Percentiles rank a stretch among this genome's conserved stretches.
Conservation (phyloP, 192 early-diverging fungal genomes). For the Linderina pennispora region DNA sequence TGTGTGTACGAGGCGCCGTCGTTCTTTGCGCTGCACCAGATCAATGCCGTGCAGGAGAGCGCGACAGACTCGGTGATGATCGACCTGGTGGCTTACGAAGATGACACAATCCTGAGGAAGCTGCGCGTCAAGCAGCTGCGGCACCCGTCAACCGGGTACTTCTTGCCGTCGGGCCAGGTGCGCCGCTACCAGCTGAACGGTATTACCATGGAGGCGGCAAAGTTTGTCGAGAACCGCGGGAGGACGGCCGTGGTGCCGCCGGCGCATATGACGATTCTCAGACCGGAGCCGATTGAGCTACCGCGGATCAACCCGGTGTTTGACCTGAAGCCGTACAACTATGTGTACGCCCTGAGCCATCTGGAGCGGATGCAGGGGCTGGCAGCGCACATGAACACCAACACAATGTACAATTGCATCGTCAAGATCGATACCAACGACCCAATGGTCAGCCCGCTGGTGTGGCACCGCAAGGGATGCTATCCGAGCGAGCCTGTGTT, state of each 20-base stretch:
- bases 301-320: constrained; percentile 48
- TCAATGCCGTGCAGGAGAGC: constrained; percentile 65
- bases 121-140: constrained; percentile 53
- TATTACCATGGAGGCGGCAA: constrained; percentile 54
- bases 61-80: constrained; percentile 54
- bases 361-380: constrained; percentile 30
- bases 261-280: constrained; percentile 34
- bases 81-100: constrained; percentile 58
- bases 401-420: constrained; percentile 51
- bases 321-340: constrained; percentile 42
- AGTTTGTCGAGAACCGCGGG: constrained; percentile 38
- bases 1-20: constrained; percentile 62
- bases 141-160: constrained; percentile 27
- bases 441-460: constrained; percentile 11
- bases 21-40: constrained; percentile 61
- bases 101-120: constrained; percentile 55
- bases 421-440: constrained; percentile 50
- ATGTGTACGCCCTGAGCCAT: constrained; percentile 45
- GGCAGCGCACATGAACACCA: constrained; percentile 9
- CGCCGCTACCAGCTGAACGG: constrained; percentile 57
- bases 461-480: constrained; percentile 56
- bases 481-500: constrained; percentile 78
- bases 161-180: constrained; percentile 48
- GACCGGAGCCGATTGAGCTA: constrained; percentile 47
- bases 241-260: constrained; percentile 9